These are phyloP conservation scores for Penicillium atrosanguineum DNA, from an alignment of 495 filamentous ascomycete genomes.

Conservation along the genomic window DNA sequence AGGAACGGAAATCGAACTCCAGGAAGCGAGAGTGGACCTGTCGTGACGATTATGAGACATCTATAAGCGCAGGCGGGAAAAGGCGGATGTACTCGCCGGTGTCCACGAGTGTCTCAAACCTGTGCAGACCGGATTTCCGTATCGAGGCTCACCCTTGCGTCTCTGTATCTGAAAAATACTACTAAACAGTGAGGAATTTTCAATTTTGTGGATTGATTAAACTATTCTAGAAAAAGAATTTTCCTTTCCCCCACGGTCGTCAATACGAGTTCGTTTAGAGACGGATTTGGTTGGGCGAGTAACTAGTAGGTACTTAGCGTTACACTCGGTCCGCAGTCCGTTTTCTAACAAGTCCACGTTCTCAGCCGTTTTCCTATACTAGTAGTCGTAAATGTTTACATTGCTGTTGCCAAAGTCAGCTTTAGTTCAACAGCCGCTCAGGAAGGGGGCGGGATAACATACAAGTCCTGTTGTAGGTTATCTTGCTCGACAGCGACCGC, in stretches of 20 bases:
- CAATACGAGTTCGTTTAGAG: too few relatives aligned
- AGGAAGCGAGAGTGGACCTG: background rate
- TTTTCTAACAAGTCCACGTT: too few relatives aligned
- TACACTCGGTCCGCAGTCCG: too few relatives aligned
- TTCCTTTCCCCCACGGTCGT: too few relatives aligned
- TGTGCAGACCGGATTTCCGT: background rate
- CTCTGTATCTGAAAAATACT: background rate
- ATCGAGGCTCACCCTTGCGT: background rate
- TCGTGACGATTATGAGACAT: background rate
- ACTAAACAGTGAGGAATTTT: background rate
- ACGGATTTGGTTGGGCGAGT: too few relatives aligned
- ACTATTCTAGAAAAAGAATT: too few relatives aligned
- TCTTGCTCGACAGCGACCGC: constrained; percentile 52
- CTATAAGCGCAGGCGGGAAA: background rate
- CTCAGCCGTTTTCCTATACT: background rate
- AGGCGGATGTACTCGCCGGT: background rate
- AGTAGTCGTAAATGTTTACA: constrained; percentile 15
- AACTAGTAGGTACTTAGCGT: too few relatives aligned
- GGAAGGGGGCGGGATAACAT: constrained; percentile 12
- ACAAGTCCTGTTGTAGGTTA: constrained; percentile 36
- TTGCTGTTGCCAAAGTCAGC: constrained; percentile 6
- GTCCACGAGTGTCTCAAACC: background rate
- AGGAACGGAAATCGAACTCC: background rate
- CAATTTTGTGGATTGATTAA: too few relatives aligned
- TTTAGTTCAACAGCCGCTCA: background rate